Conservation (phyloP, 2,329 filamentous ascomycete species). For the Monosporascus cannonballus region DNA sequence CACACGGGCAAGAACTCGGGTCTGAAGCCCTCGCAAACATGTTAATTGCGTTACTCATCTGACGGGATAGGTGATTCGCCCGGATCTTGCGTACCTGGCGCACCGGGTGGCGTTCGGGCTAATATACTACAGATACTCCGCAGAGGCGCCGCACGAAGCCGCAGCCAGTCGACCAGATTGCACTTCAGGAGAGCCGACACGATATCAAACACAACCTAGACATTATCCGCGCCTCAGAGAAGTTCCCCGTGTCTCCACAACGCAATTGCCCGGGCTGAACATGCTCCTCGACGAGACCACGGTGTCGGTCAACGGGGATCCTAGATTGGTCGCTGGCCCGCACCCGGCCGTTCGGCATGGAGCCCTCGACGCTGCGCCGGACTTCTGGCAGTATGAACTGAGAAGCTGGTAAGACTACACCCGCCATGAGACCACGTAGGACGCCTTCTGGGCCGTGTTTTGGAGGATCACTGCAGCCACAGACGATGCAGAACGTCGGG, state of each 20-base stretch:
- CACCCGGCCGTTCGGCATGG: constrained; percentile 23
- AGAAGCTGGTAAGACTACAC: background rate
- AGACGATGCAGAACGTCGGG: background rate
- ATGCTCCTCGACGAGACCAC: constrained; percentile 19
- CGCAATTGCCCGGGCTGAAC: constrained; percentile 13
- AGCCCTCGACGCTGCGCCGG: constrained; percentile 17
- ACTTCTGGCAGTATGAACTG: background rate
- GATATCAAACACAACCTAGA: background rate
- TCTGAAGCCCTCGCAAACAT: background rate
- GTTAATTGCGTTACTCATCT: background rate
- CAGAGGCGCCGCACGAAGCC: background rate
- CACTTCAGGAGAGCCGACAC: background rate
- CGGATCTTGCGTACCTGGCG: no score
- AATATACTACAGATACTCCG: background rate
- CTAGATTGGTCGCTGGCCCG: constrained; percentile 25
- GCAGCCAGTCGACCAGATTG: background rate
- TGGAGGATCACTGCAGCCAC: background rate
- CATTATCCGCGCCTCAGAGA: background rate
- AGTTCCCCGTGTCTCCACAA: background rate
- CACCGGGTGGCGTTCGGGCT: no score
- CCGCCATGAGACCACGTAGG: background rate
- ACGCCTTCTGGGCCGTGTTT: background rate
- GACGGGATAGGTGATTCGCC: background rate
- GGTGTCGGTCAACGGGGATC: constrained; percentile 23
- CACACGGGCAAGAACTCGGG: no score